A percentile compares a stretch with the other conserved stretches of the same genome.
Conservation (phyloP, 2,329 filamentous ascomycete species). For the Talaromyces verruculosus region DNA sequence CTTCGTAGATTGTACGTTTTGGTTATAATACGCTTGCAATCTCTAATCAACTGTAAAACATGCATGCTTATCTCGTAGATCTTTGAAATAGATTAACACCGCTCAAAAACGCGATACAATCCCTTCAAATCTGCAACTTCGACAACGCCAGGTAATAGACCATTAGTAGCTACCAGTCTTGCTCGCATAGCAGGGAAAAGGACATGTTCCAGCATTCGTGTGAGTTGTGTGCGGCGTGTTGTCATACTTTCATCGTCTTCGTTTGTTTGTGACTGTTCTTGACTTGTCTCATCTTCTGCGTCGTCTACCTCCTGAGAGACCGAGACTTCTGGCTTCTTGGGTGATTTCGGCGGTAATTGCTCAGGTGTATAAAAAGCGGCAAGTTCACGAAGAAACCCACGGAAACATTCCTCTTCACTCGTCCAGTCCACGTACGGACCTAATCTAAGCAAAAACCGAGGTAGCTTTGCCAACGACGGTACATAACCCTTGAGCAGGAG, state of each 20-base stretch:
- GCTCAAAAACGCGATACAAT: constrained; percentile 89
- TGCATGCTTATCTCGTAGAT: neutral
- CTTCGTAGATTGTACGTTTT: neutral
- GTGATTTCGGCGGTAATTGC: constrained; percentile 60
- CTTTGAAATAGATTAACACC: constrained; percentile 62
- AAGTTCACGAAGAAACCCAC: constrained; percentile 78
- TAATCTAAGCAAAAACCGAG: constrained; percentile 80
- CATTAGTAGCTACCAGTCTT: constrained; percentile 76
- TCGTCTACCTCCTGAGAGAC: neutral
- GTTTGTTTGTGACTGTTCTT: constrained; percentile 33
- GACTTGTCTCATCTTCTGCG: constrained; percentile 22
- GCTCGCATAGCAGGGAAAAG: constrained; percentile 88
- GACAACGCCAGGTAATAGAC: constrained; percentile 72
- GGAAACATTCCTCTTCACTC: constrained; percentile 81
- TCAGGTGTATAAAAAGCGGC: constrained; percentile 91
- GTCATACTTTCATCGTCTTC: constrained; percentile 49
- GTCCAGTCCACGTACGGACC: constrained; percentile 87
- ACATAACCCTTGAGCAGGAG: constrained; percentile 86
- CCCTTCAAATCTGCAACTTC: constrained; percentile 92
- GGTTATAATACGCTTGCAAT: neutral
- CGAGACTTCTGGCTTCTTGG: neutral
- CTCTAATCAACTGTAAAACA: neutral
- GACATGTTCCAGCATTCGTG: constrained; percentile 74
- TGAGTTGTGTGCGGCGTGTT: constrained; percentile 65
- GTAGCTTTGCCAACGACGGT: constrained; percentile 81